Evolutionary conservation across 225 moss, liverwort and hornwort species (phyloP), one percentile per base, ranked within the genome.

Genomic region (Anthoceros angustus): DNA sequence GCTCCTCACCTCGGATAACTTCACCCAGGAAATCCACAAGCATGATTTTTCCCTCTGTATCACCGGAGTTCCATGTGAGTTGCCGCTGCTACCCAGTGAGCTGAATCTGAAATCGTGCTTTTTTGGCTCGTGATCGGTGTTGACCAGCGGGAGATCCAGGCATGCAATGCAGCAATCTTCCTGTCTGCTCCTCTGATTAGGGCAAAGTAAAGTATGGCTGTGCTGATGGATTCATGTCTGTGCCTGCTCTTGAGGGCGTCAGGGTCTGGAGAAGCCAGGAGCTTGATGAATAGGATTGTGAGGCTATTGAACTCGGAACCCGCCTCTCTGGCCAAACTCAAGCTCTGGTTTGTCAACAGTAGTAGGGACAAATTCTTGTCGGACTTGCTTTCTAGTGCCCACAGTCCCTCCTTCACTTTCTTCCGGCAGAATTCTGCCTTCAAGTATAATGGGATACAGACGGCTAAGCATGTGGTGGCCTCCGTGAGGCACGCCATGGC

Each of bases 201-300:
- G n/a, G n/a, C n/a, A n/a, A n/a, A n/a, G n/a, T n/a, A n/a, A n/a
- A n/a, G n/a, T n/a, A n/a, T n/a, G n/a, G n/a, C n/a, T n/a, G n/a
- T n/a, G n/a, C n/a, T n/a, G n/a, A n/a, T n/a, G n/a, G n/a, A n/a
- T n/a, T n/a, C n/a, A n/a, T n/a, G n/a, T n/a, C n/a, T n/a, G n/a
- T n/a, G n/a, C n/a, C n/a, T n/a, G n/a, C n/a, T n/a, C n/a, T n/a
- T n/a, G n/a, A n/a, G n/a, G n/a, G n/a, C n/a, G n/a, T 65, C 77
- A 77, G 77, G 79, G 79, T 79, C 67, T 65, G 79, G 79, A 25
- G 79, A 79, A 70, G 72, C 76, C 9, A 76, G 76, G 65, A 79
- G 73, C 43, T 65, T 79, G 32, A 76, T 76, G 76, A 68, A 71
- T 66, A 67, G 68, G 21, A 62, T 79, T 41, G 43, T 25, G 39